Base-by-base conservation (phyloP, 306 rosid species). In the Malus orientalis region DNA sequence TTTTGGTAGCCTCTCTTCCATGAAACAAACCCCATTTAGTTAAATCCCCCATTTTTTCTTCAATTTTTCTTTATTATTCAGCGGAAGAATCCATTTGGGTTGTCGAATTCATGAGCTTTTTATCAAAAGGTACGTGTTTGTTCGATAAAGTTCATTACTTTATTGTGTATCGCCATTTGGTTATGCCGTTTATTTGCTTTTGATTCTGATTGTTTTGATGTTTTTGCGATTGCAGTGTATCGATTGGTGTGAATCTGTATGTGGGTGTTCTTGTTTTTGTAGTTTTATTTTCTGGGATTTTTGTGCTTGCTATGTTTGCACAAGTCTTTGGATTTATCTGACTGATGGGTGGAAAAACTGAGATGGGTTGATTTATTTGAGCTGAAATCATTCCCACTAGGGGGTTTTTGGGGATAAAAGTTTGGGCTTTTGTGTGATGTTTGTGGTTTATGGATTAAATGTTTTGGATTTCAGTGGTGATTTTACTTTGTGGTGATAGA, bases 161-260 rank as follows among this genome's bases (percentile, higher is more conserved):
- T 66, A 20, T 22, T 4, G 12, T 67, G 18, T 67, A 42, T 61
- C 25, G 40, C 16, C 72, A 62, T 75, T 63, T 68, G 16, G 16
- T 10, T 25, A 59, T n/a, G 62, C 62, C 54, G 13, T 44, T 55
- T 30, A 15, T 76, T 36, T 22, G 11, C 10, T 57, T 54, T 13
- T 22, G 32, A 15, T 12, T 6, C 3, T 51, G 20, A 11, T 78
- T 3, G n/a, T 5, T 44, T 64, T 25, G 30, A 1, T 74, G 66
- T 33, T 42, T 59, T 69, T 76, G 36, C 32, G 76, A 58, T 76
- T 32, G 67, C 29, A 38, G 73, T 69, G 78, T 73, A 61, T 80
- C 78, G 76, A 67, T 77, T 23, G 67, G 10, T 55, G 57, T 72
- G 81, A 78, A 76, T 73, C 84, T 76, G 73, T 59, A 4, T 30